Evolutionary conservation across 108 stramenopile species (phyloP).

Genomic region (Asterionellopsis glacialis): DNA sequence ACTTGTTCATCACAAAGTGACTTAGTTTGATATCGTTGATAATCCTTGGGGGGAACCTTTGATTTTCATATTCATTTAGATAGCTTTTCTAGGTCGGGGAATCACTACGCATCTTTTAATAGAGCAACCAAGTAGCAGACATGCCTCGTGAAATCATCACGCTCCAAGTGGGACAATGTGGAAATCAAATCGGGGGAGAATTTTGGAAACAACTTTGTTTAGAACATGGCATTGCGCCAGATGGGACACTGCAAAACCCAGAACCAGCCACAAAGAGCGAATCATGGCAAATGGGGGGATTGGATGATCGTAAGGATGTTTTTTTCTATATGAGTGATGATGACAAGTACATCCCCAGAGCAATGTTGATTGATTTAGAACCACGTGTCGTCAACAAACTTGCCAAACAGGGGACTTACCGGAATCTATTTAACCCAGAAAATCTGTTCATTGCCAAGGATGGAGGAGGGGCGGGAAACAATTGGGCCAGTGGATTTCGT

Average conservation of each 20-base stretch:
- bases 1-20: no score
- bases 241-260: slow-evolving; percentile 80
- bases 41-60: no score
- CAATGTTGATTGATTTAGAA: slow-evolving; percentile 95
- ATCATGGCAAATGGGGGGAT: slow-evolving; percentile 17
- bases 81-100: no score
- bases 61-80: no score
- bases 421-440: slow-evolving; percentile 94
- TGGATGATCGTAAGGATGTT: slow-evolving; percentile 97
- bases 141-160: slow-evolving; percentile 99
- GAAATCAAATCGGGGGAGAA: slow-evolving; percentile 98
- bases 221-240: slow-evolving; percentile 96
- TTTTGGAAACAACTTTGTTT: slow-evolving; percentile 99
- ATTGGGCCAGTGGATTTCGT: slow-evolving; percentile 93
- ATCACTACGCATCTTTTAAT: no score
- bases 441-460: slow-evolving; percentile 94
- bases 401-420: slow-evolving; percentile 58
- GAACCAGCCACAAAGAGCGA: slow-evolving; percentile 15
- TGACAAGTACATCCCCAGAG: slow-evolving; percentile 92
- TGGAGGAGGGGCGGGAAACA: slow-evolving; percentile 99
- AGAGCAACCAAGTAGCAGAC: no score
- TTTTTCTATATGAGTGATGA: slow-evolving; percentile 98
- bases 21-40: no score
- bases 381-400: slow-evolving; percentile 96
- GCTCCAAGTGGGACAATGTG: slow-evolving; percentile 98